These are phyloP conservation scores for Gleditsia sinensis DNA, from an alignment of 306 rosid species.

Conservation along the genomic window DNA sequence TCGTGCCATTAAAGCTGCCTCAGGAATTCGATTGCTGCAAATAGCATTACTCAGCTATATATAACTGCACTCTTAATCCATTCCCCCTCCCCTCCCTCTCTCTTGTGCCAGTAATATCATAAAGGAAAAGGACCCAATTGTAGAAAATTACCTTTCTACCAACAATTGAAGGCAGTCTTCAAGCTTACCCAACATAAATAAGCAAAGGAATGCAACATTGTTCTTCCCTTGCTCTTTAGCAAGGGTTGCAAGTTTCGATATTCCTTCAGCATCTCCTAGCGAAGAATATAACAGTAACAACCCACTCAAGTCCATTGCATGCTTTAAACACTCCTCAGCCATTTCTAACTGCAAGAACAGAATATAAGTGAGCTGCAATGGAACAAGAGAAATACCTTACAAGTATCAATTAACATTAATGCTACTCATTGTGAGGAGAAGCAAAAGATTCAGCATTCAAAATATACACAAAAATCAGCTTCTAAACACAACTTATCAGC, in stretches of 20 bases:
- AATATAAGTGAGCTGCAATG: slow-evolving; percentile 35
- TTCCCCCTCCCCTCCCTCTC: background rate
- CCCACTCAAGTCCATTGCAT: slow-evolving; percentile 97
- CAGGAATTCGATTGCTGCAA: slow-evolving; percentile 96
- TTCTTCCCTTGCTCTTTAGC: slow-evolving; percentile 99
- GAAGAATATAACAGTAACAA: slow-evolving; percentile 96
- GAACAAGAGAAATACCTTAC: slow-evolving; percentile 14
- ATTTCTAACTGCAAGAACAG: slow-evolving; percentile 82
- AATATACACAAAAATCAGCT: slow-evolving; percentile 23
- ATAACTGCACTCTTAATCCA: slow-evolving; percentile 13
- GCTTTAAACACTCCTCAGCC: slow-evolving; percentile 95
- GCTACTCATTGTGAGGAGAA: background rate
- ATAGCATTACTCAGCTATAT: slow-evolving; percentile 27
- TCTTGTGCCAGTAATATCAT: slow-evolving; percentile 2
- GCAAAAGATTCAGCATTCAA: slow-evolving; percentile 12
- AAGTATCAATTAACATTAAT: slow-evolving; percentile 4
- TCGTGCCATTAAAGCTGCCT: slow-evolving; percentile 99
- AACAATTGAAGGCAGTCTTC: slow-evolving; percentile 96
- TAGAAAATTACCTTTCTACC: slow-evolving; percentile 75
- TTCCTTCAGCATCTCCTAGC: slow-evolving; percentile 95
- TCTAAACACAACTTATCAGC: slow-evolving; percentile 5
- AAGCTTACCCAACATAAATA: slow-evolving; percentile 92
- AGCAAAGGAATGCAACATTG: slow-evolving; percentile 94
- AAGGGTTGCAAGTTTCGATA: slow-evolving; percentile 79
- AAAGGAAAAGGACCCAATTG: slow-evolving; percentile 7